A percentile compares a stretch with the other conserved stretches of the same genome.
These are phyloP conservation scores for Petrea volubilis DNA, from an alignment of 257 asterid species.

Conservation along the genomic window DNA sequence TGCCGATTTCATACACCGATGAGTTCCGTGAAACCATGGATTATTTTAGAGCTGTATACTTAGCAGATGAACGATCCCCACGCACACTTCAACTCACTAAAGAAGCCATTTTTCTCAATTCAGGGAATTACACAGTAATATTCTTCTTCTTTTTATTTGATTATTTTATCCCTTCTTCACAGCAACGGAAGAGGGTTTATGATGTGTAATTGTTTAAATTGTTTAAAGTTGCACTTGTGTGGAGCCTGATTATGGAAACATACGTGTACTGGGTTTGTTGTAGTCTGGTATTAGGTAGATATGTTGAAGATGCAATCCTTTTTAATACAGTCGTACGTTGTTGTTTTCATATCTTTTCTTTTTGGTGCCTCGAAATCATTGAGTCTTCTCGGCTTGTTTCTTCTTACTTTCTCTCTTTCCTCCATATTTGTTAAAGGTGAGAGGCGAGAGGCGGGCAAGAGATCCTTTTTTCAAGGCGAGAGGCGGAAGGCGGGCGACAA, in stretches of 20 bases:
- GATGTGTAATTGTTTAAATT: neutral
- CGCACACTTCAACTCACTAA: constrained; percentile 80
- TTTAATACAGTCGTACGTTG: no score
- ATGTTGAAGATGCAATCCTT: neutral
- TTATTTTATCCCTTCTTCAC: neutral
- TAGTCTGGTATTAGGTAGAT: neutral
- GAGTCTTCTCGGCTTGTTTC: no score
- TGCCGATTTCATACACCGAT: constrained; percentile 73
- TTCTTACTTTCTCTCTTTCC: no score
- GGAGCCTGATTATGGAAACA: neutral
- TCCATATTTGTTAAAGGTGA: no score
- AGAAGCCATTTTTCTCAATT: constrained; percentile 67
- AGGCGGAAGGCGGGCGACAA: no score
- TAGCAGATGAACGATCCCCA: constrained; percentile 79
- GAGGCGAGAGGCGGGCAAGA: no score
- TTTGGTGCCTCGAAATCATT: neutral
- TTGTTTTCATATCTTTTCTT: neutral
- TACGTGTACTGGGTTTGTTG: neutral
- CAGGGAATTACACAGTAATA: constrained; percentile 88
- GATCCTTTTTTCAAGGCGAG: no score
- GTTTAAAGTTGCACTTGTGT: neutral
- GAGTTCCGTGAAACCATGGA: constrained; percentile 86
- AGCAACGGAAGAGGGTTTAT: neutral
- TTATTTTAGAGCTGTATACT: constrained; percentile 81
- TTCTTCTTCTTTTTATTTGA: neutral